These are phyloP conservation scores for Ophidiomyces ophidiicola DNA, from an alignment of 2,329 filamentous ascomycete genomes.

Conservation along the genomic window DNA sequence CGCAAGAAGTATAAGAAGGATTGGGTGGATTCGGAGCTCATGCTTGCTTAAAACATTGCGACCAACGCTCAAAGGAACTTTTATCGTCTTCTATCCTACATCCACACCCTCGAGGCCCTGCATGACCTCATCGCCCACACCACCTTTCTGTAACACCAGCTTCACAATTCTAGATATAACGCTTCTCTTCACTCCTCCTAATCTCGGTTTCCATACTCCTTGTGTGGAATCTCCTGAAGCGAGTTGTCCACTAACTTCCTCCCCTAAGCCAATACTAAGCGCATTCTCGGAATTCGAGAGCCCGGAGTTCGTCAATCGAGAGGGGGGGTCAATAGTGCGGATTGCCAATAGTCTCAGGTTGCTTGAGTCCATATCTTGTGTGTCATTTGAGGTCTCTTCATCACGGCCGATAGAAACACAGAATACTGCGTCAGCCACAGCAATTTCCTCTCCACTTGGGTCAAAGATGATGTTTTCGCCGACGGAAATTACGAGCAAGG, in stretches of 20 bases:
- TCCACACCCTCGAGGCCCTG: conserved; percentile 61
- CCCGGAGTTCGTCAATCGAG: conserved; percentile 58
- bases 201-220: conserved; percentile 73
- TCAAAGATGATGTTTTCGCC: conserved; percentile 89
- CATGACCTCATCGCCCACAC: conserved; percentile 76
- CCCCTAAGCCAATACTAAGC: conserved; percentile 37
- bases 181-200: conserved; percentile 67
- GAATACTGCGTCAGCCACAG: conserved; percentile 78
- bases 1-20: too few species aligned
- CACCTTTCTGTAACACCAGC: conserved; percentile 61
- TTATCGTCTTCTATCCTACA: conserved; percentile 37
- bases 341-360: conserved; percentile 52
- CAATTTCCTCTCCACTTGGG: conserved; percentile 78
- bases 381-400: conserved; percentile 28
- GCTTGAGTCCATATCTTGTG: conserved; percentile 24
- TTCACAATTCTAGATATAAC: conserved; percentile 64
- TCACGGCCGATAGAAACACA: conserved; percentile 60
- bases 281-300: conserved; percentile 53
- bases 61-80: conserved; percentile 7
- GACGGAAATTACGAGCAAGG: conserved; percentile 76
- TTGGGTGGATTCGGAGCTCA: not conserved
- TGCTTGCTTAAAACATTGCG: conserved; percentile 1
- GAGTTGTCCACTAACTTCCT: conserved; percentile 33
- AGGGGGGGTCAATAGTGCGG: conserved; percentile 62
- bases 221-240: conserved; percentile 45